Conservation (phyloP, 768 basidiomycete genomes). For the Agrocybe pediades region DNA sequence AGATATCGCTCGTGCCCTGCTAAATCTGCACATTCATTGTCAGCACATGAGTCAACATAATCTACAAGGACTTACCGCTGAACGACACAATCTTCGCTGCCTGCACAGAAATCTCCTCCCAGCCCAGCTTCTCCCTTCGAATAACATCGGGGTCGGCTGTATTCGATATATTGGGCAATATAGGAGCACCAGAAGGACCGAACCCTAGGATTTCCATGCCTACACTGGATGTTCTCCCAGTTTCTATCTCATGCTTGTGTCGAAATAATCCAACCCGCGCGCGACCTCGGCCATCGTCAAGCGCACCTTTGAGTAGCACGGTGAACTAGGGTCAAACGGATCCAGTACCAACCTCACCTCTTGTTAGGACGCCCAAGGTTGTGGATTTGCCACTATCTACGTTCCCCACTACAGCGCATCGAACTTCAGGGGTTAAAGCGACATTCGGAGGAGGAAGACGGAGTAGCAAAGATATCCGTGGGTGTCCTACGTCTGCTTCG, state of each 20-base stretch:
- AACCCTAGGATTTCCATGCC: conserved; percentile 99
- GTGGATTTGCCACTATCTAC: conserved; percentile 95
- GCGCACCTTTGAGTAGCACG: conserved; percentile 45
- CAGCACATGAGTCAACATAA: neutral
- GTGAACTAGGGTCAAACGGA: neutral
- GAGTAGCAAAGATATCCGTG: conserved; percentile 62
- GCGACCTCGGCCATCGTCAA: conserved; percentile 81
- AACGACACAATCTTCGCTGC: conserved; percentile 94
- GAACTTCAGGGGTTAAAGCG: conserved; percentile 84
- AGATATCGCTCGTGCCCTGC: conserved; percentile 95
- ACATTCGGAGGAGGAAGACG: conserved; percentile 78
- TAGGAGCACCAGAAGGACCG: conserved; percentile 70
- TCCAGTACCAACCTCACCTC: conserved; percentile 51
- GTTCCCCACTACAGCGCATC: conserved; percentile 96
- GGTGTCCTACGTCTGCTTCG: conserved; percentile 44
- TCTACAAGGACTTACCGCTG: conserved; percentile 54
- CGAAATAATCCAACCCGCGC: conserved; percentile 90
- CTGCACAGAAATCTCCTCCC: conserved; percentile 92
- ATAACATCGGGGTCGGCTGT: conserved; percentile 62
- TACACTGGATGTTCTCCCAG: conserved; percentile 91
- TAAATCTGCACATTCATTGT: conserved; percentile 56
- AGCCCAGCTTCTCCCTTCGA: conserved; percentile 85
- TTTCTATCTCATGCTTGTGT: conserved; percentile 98
- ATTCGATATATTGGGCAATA: conserved; percentile 66
- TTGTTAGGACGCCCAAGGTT: conserved; percentile 92